Evolutionary conservation across 768 basidiomycete genomes (phyloP), one percentile per base, ranked within the genome.

Genomic region (Sutorius australiensis): DNA sequence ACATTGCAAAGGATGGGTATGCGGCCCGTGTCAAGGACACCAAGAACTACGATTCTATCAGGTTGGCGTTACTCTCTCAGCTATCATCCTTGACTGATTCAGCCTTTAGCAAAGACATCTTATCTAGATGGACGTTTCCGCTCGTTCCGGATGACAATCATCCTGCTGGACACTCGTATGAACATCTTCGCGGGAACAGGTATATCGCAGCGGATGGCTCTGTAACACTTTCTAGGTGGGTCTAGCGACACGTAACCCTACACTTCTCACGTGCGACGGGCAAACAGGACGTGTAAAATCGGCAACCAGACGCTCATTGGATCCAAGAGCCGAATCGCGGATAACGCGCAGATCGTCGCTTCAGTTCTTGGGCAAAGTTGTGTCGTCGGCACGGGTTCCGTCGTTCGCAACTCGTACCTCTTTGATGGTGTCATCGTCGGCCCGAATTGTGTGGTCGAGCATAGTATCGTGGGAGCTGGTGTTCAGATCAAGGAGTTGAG

Each of bases 21-120:
- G 92, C 95, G 14, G 92, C 92, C 16, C 86, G 94, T 19, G 93
- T 98, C 42, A 85, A 87, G 65, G 95, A 99, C 64, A 94, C 94
- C 3, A 86, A 84, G 63, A 92, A 88, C 59, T 98, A 94, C 69
- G 94, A 89, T 56, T 84, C 89, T 8, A 78, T 98, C 61, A 92
- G 91, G 92, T 92, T 48, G 56, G 19, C 28, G n/a, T 21, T 12
- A 16, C 34, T 2, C 47, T 6, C 19, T 40, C 9, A 38, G 17
- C 24, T 12, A 33, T 40, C 13, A 16, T 21, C 31, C 27, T 21
- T 39, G 19, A 21, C 45, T 59, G 7, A 51, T 7, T 24, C 48
- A 51, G 33, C 37, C 46, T 48, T 19, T 64, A 95, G 94, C 74
- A 91, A 92, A 70, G 94, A 98, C 62, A 92, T 99, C 45, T 72